Conservation (phyloP, 345 rosid species). For the Clausena lansium region DNA sequence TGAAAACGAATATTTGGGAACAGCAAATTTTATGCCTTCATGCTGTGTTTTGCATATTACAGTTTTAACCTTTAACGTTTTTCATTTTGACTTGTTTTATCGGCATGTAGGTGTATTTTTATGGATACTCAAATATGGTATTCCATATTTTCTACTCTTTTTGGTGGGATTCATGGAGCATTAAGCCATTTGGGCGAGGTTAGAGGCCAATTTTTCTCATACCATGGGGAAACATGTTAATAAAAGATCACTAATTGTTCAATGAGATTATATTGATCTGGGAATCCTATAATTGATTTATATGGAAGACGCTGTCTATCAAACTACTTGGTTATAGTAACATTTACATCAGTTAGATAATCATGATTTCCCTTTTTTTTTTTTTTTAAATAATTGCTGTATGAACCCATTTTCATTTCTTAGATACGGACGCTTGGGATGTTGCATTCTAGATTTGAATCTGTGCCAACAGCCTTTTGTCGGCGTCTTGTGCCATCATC, state of each 20-base stretch:
- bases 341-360: neutral
- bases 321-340: neutral
- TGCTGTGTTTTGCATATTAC: neutral
- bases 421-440: slow-evolving; percentile 95
- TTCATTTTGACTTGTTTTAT: slow-evolving; percentile 19
- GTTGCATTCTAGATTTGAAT: slow-evolving; percentile 85
- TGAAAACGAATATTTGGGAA: slow-evolving; percentile 12
- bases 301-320: neutral
- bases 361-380: neutral
- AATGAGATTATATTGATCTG: too few species aligned
- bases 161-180: slow-evolving; percentile 96
- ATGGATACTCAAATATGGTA: slow-evolving; percentile 99
- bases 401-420: slow-evolving; percentile 20
- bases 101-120: slow-evolving; percentile 74
- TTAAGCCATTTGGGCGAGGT: slow-evolving; percentile 99
- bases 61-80: neutral
- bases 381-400: slow-evolving; percentile 10
- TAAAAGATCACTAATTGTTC: neutral
- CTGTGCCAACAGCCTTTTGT: slow-evolving; percentile 70
- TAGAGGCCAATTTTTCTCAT: slow-evolving; percentile 25
- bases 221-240: neutral
- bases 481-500: slow-evolving; percentile 59
- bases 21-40: slow-evolving; percentile 12
- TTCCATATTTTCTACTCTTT: slow-evolving; percentile 87
- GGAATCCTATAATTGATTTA: too few species aligned